Base-by-base conservation (phyloP, 352 stramenopile species). In the Phytophthora europaea region DNA sequence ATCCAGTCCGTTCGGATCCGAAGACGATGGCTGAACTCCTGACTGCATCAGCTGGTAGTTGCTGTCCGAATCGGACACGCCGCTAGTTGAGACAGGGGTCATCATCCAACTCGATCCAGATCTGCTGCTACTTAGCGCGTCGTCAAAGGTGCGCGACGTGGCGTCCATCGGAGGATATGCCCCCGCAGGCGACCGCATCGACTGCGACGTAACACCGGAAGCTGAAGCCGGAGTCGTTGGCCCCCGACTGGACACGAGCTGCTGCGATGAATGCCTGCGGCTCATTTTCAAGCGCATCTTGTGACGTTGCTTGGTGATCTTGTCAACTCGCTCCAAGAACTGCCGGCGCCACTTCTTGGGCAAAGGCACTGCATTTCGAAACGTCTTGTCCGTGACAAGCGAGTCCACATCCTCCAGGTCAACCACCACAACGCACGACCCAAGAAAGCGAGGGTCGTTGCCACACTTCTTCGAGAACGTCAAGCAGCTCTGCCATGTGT, bases 271-370 rank as follows among this genome's bases (percentile, higher is more conserved):
- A 15, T 77, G 54, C 22, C 79, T 72, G 12, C 81, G 79, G 47
- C 56, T 79, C 43, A 80, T 72, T 50, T 89, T 93, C 33, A 85
- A 52, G 16, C 91, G 83, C 54, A 84, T 63, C 63, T 91, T 91
- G 51, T 88, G 85, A 1, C 85, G 81, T 34, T 90, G 76, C 48
- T 85, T 91, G 13, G 80, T 85, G 38, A 87, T 65, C 57, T 94
- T 93, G 34, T 93, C 85, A 16, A 95, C 88, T 2, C 79, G 75
- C 48, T 94, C 86, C 31, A 95, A 54, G 45, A 95, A 91, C 70
- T 93, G 87, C 28, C 88, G 85, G 18, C 88, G 78, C 84, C 86
- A 89, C 65, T 95, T 95, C 34, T 87, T 86, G 7, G 88, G 88
- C 60, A 94, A 70, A 1, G 75, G 80, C 20, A 92, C 75, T 0